Percentiles rank a stretch among this genome's conserved stretches.
These are phyloP conservation scores for Niveomyces coronatus DNA, from an alignment of 2,329 filamentous ascomycete genomes.

Conservation along the genomic window DNA sequence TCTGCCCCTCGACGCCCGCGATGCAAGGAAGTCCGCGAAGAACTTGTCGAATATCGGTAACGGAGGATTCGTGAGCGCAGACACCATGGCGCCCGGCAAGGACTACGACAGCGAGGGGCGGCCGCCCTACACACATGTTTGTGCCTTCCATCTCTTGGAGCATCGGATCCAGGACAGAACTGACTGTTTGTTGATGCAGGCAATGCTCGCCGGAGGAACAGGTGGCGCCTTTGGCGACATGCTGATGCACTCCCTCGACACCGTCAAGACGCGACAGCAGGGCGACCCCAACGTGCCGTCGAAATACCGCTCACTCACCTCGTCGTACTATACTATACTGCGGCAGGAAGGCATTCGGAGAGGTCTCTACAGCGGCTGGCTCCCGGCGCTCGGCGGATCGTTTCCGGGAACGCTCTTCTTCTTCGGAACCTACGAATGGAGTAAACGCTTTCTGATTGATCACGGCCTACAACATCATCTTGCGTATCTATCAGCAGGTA, in stretches of 20 bases:
- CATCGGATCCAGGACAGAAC: not conserved
- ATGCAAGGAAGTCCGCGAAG: constrained; percentile 22
- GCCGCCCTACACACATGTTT: constrained; percentile 34
- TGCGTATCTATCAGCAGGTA: constrained; percentile 78
- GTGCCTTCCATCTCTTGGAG: constrained; percentile 12
- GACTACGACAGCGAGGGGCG: constrained; percentile 32
- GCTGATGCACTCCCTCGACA: constrained; percentile 98
- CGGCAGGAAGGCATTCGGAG: constrained; percentile 79
- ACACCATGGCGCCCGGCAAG: constrained; percentile 23
- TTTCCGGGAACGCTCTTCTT: constrained; percentile 92
- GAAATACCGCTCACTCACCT: constrained; percentile 82
- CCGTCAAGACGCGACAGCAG: constrained; percentile 95
- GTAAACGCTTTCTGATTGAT: constrained; percentile 83
- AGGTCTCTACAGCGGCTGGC: constrained; percentile 87
- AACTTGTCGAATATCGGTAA: constrained; percentile 17
- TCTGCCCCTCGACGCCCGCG: constrained; percentile 16
- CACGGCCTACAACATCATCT: constrained; percentile 70
- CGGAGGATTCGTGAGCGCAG: constrained; percentile 16
- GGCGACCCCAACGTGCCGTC: constrained; percentile 89
- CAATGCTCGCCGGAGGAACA: constrained; percentile 89
- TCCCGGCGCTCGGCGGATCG: constrained; percentile 81
- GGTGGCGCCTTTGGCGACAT: constrained; percentile 92
- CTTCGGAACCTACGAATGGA: constrained; percentile 94
- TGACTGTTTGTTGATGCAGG: constrained; percentile 36
- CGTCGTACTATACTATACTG: constrained; percentile 86